phyloP scores from a whole-genome alignment of 371 early-diverging fungal genomes.

The Lichtheimia hyalospora region DNA sequence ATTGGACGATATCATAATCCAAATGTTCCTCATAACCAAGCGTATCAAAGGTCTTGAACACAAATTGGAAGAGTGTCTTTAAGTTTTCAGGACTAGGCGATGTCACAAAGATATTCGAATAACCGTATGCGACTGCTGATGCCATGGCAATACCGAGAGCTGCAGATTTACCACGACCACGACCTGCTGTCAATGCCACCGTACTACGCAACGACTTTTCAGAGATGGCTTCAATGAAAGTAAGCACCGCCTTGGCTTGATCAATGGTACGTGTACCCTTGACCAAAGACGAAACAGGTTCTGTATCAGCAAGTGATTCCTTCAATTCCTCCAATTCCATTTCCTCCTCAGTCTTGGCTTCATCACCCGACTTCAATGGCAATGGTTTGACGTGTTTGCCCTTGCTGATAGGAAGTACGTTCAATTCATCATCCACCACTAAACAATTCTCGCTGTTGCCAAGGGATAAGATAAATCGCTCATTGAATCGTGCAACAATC shows the following conservation, averaged over 20 bases:
- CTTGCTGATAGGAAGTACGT: slow-evolving; percentile 91
- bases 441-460: slow-evolving; percentile 89
- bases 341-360: slow-evolving; percentile 60
- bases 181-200: slow-evolving; percentile 93
- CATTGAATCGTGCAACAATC: slow-evolving; percentile 96
- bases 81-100: slow-evolving; percentile 99
- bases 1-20: slow-evolving; percentile 97
- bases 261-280: slow-evolving; percentile 84
- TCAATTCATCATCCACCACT: slow-evolving; percentile 96
- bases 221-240: slow-evolving; percentile 93
- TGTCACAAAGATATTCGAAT: slow-evolving; percentile 97
- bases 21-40: slow-evolving; percentile 97
- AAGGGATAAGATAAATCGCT: slow-evolving; percentile 95
- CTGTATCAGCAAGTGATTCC: slow-evolving; percentile 82
- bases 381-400: slow-evolving; percentile 91
- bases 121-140: slow-evolving; percentile 96
- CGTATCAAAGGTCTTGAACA: slow-evolving; percentile 96
- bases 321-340: slow-evolving; percentile 81
- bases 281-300: slow-evolving; percentile 86
- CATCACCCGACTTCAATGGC: slow-evolving; percentile 57
- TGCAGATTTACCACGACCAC: slow-evolving; percentile 99
- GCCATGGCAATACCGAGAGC: slow-evolving; percentile 97
- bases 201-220: slow-evolving; percentile 92
- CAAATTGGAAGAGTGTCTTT: slow-evolving; percentile 97
- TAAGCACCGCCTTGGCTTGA: slow-evolving; percentile 93